Evolutionary conservation across 1,284 basidiomycete genomes (phyloP).

Genomic region (Prillingera fragicola): DNA sequence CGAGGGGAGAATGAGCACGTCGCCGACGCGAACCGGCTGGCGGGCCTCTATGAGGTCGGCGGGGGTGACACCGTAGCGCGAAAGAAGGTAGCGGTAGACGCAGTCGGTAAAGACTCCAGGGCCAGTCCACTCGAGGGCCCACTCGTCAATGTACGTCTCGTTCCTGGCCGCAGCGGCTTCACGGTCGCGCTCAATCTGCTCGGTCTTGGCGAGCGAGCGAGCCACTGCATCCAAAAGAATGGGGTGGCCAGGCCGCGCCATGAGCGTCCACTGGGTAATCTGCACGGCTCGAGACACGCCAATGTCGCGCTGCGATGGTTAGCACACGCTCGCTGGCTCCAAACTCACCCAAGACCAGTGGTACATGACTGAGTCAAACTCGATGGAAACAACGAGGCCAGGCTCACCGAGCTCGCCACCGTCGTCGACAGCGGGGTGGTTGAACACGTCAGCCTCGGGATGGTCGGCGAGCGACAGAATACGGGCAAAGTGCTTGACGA

Average conservation of each 20-base stretch:
- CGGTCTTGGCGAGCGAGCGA: constrained; percentile 26
- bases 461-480: constrained; percentile 24
- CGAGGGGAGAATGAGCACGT: constrained; percentile 35
- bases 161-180: constrained; percentile 19
- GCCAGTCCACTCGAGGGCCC: constrained; percentile 37
- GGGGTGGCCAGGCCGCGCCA: constrained; percentile 39
- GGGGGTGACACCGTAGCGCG: constrained; percentile 34
- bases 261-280: constrained; percentile 41
- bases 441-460: constrained; percentile 1
- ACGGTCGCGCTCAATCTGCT: constrained; percentile 18
- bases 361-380: constrained; percentile 38
- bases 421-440: constrained; percentile 25
- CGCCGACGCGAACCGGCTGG: constrained; percentile 28
- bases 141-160: constrained; percentile 4
- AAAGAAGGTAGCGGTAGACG: constrained; percentile 35
- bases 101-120: constrained; percentile 41
- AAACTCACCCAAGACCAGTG: constrained; percentile 32
- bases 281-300: constrained; percentile 33
- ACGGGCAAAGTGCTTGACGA: constrained; percentile 28
- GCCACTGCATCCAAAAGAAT: constrained; percentile 37
- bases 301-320: constrained; percentile 19
- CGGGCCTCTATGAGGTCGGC: constrained; percentile 26
- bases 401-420: constrained; percentile 28
- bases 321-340: no score
- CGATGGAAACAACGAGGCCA: constrained; percentile 30